Evolutionary conservation across 164 flowering plant genomes (phyloP), one percentile per base, ranked within the genome.

Genomic region (Echeveria elegans): DNA sequence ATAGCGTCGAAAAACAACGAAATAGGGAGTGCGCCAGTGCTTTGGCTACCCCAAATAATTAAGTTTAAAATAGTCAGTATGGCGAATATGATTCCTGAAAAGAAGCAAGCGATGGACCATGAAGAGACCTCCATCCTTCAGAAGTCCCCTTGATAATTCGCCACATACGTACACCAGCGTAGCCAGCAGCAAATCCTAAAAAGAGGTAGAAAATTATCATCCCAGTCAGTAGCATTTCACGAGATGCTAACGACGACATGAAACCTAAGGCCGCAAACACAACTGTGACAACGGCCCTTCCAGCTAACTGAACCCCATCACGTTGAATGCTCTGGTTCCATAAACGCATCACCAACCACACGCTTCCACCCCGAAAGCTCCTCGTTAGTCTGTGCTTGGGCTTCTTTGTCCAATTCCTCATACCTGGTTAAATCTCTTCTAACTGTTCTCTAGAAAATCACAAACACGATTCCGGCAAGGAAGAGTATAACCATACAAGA

Each of bases 201-300:
- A 87, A 48, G 83, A 89, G 75, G 78, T 84, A 89, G 83, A 87
- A 84, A 64, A 87, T 77, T 14, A 89, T 78, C 96, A 89, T 89
- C 61, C 96, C 89, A 7, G 87, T 82, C 24, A 89, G 66, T 21
- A 89, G 84, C 16, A 90, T 75, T 41, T 93, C 96, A 26, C 92
- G 86, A 48, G 96, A 87, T 9, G 96, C 96, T n/a, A n/a, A n/a
- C 6, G 96, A 93, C 2, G 96, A 89, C 96, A 89, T 87, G 70
- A 89, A 89, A 40, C 96, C 96, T 21, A 89, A 80, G 6, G 93
- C 93, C 37, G 96, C 96, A 77, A 89, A 89, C 73, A 89, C 43
- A 32, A 89, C 85, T 2, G 93, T 89, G 61, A 86, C 93, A 53
- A 87, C 77, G 9, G 87, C 85, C 96, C 87, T 89, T 48, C 90